Base-by-base conservation (phyloP, 1,284 basidiomycete genomes). In the Phellopilus nigrolimitatus region DNA sequence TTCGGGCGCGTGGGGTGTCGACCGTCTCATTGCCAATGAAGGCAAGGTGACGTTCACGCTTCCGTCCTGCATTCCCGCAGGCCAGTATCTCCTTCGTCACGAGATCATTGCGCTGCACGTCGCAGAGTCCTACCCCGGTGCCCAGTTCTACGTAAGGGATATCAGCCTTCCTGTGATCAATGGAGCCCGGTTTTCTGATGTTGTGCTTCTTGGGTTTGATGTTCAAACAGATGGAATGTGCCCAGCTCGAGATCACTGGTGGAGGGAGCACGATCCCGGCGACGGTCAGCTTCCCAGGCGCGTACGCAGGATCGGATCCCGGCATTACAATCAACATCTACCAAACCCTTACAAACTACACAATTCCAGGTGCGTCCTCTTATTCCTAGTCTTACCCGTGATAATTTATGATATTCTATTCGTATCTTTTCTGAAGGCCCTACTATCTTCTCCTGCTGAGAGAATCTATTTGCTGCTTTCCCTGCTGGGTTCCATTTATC, bases 201-300 rank as follows among this genome's bases (percentile, higher is more conserved):
- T 38, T 17, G 17, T 22, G 19, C 28, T 17, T 19, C 33, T 34
- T 28, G 30, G 25, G 17, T 15, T 17, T 4, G 1, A 13, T 49
- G n/a, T 40, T 25, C 49, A 17, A 37, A 38, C 48, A 76, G 73
- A 74, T 76, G 74, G 73, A 75, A 60, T 77, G 74, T 47, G 74
- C 73, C n/a, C 75, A 77, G 57, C 60, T 78, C 44, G 58, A 72
- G 49, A 71, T 78, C 49, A 76, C 73, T n/a, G 75, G 75, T n/a
- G 75, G 76, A 3, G 75, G 75, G 19, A 72, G 59, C 55, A 66
- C 69, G 2, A 60, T 62, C 17, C 75, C 75, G 3, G 67, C 72
- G 7, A 75, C 73, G 9, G 74, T 77, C 36, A 72, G 66, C 59
- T 76, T 79, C 71, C 74, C 74, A 3, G 75, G 76, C 42, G 60